A percentile compares a stretch with the other conserved stretches of the same genome.
phyloP scores from a whole-genome alignment of 2,329 filamentous ascomycete genomes.

The Ophiostoma ulmi region DNA sequence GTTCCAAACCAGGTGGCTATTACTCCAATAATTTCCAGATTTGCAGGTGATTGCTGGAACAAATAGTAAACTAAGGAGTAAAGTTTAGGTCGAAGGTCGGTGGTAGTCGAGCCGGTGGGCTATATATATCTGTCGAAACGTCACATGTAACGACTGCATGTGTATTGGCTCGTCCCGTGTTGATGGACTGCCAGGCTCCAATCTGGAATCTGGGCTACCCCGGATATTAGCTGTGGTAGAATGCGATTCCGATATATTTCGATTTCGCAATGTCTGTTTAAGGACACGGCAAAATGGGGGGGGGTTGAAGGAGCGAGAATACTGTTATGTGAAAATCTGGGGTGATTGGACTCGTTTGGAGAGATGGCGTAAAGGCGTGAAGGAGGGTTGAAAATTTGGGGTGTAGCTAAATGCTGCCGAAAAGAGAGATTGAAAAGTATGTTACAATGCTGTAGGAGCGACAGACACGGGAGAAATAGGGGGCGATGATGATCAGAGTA shows the following conservation, averaged over 20 bases:
- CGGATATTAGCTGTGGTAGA: neutral
- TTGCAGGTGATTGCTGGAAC: neutral
- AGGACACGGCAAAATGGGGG: neutral
- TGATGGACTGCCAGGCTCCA: neutral
- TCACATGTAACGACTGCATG: slow-evolving; percentile 13
- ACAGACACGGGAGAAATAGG: neutral
- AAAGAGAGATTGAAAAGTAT: neutral
- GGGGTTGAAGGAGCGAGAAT: neutral
- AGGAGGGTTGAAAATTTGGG: neutral
- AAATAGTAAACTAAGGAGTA: neutral
- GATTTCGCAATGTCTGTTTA: neutral
- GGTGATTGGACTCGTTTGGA: neutral
- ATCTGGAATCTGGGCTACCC: neutral
- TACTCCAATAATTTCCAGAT: neutral
- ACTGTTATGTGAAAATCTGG: neutral
- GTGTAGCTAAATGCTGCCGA: neutral
- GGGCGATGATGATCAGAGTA: neutral
- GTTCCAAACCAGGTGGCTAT: neutral
- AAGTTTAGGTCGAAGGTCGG: neutral
- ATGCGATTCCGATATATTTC: neutral
- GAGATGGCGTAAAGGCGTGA: neutral
- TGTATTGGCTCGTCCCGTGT: neutral
- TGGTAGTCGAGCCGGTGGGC: neutral
- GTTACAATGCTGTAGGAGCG: neutral
- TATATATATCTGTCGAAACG: neutral